phyloP scores from a whole-genome alignment of 2,329 filamentous ascomycete species.

The Neurospora sp. region DNA sequence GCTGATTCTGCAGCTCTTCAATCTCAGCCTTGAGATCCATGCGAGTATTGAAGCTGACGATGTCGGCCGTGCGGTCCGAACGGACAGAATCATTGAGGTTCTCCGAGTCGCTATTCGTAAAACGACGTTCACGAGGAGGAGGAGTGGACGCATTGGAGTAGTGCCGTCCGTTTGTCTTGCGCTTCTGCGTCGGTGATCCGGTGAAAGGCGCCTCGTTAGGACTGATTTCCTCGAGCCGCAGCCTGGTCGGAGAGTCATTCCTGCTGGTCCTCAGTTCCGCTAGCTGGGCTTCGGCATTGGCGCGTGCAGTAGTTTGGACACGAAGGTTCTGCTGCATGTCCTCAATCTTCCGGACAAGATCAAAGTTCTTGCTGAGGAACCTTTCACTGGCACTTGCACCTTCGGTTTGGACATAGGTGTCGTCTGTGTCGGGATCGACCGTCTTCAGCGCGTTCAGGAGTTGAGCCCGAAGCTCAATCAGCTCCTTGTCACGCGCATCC shows the following conservation, averaged over 20 bases:
- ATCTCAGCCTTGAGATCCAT: conserved; percentile 88
- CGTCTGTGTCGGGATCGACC: conserved; percentile 62
- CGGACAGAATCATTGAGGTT: conserved; percentile 60
- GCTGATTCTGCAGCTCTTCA: conserved; percentile 85
- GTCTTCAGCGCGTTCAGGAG: conserved; percentile 76
- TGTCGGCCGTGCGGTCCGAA: conserved; percentile 79
- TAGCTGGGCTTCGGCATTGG: conserved; percentile 75
- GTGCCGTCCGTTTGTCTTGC: conserved; percentile 45
- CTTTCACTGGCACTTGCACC: conserved; percentile 47
- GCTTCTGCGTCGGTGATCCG: conserved; percentile 63
- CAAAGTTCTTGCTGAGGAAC: conserved; percentile 64
- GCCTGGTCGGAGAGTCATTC: conserved; percentile 61
- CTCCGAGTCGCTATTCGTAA: conserved; percentile 46
- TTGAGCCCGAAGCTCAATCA: conserved; percentile 70
- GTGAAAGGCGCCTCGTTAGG: conserved; percentile 67
- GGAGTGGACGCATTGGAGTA: conserved; percentile 73
- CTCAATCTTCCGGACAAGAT: conserved; percentile 78
- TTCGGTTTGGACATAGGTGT: conserved; percentile 39
- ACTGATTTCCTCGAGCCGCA: conserved; percentile 79
- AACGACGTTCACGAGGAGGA: conserved; percentile 44
- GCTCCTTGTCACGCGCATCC: conserved; percentile 70
- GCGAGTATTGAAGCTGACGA: conserved; percentile 72
- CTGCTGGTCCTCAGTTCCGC: conserved; percentile 66
- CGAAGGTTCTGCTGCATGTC: conserved; percentile 81
- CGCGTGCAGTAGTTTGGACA: conserved; percentile 70